Evolutionary conservation across 306 rosid genomes (phyloP), one percentile per base, ranked within the genome.

Genomic region (Astragalus membranaceus): DNA sequence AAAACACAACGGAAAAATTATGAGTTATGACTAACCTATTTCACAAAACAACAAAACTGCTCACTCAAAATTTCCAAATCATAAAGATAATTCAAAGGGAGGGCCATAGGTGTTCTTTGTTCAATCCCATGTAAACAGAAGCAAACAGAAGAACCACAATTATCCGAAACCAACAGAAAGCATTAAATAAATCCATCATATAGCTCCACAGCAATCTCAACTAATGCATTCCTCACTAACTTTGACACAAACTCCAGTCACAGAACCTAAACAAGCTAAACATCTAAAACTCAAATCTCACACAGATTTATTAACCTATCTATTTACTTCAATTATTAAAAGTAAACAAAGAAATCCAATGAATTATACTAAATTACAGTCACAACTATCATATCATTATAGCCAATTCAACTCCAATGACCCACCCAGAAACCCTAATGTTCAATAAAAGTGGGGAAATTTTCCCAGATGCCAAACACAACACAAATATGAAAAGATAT

Each of bases 351-450:
- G 2, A 14, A 64, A 41, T 35, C 48, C 30, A 46, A 69, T 10
- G 36, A 64, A 64, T 7, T 35, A 32, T 0, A 69, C 58, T 16
- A 51, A 74, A 69, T 33, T 50, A 47, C 30, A 74, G 29, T 37
- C 12, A 51, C 20, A 17, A 52, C 8, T 16, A 77, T 7, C 41
- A 48, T 13, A 4, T 9, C 13, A 67, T 13, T 60, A 15, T 14
- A 43, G 23, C 65, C 13, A 60, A 53, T 69, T 35, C 10, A 12
- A 52, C 35, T 20, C 52, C n/a, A 15, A 30, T 37, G 15, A 26
- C 75, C 48, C 78, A 26, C 75, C 48, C 78, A 43, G 30, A 69
- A 57, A 26, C 20, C 65, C 65, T 58, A 59, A 52, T 1, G 6
- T 55, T 60, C 15, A 17, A 60, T 35, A 15, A 0, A 69, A 73